phyloP scores from a whole-genome alignment of 1,284 basidiomycete genomes.

The Rhodotorula sp. region DNA sequence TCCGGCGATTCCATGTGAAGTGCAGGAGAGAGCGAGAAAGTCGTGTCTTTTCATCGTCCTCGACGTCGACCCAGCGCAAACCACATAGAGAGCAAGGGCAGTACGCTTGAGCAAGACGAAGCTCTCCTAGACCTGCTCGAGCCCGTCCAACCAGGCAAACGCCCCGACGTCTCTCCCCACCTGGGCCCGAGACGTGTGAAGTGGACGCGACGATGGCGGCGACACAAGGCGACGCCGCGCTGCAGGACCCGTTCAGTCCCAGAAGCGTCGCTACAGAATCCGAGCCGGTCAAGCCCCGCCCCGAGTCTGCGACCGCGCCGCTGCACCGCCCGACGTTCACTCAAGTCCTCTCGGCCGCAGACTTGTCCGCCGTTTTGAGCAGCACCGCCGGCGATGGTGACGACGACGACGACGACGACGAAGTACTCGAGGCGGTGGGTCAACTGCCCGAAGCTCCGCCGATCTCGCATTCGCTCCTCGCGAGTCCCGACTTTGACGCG shows the following conservation, averaged over 20 bases:
- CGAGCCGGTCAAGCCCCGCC: not conserved
- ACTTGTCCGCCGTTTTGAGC: conserved; percentile 8
- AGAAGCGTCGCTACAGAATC: not conserved
- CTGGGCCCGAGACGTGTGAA: too few species aligned
- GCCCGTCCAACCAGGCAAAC: too few species aligned
- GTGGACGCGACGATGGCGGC: not conserved
- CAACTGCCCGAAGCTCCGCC: conserved; percentile 29
- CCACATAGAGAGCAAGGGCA: too few species aligned
- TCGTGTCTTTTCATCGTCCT: too few species aligned
- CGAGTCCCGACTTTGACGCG: conserved; percentile 23
- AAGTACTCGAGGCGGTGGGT: not conserved
- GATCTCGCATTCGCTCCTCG: conserved; percentile 20
- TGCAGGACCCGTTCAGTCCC: conserved; percentile 11
- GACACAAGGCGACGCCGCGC: not conserved
- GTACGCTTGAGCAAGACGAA: too few species aligned
- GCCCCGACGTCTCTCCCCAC: too few species aligned
- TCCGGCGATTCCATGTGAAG: too few species aligned
- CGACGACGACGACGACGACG: not conserved
- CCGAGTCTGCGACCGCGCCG: not conserved
- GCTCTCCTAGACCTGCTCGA: too few species aligned
- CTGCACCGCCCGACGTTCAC: conserved; percentile 28
- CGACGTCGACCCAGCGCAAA: too few species aligned
- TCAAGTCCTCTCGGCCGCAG: conserved; percentile 19
- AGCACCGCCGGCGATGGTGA: not conserved
- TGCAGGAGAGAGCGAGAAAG: too few species aligned